Evolutionary conservation across 176 grass and related monocot species (phyloP).

Genomic region (Rhynchospora tenuis): DNA sequence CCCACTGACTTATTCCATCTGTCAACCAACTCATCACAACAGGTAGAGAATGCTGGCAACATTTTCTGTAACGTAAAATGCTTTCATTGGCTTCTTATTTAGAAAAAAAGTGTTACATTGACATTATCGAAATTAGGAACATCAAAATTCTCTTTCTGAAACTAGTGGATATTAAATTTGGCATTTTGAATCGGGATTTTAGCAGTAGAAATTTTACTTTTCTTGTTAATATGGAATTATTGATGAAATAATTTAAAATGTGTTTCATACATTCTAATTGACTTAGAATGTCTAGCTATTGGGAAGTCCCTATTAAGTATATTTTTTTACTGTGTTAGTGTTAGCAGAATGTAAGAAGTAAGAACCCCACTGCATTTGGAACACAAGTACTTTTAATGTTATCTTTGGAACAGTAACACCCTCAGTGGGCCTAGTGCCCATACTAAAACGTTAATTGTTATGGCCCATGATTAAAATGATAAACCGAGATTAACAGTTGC

Average conservation of each 20-base stretch:
- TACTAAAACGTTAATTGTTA: no score
- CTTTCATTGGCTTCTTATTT: neutral
- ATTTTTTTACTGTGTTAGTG: no score
- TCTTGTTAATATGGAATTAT: neutral
- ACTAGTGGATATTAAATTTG: neutral
- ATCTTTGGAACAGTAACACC: no score
- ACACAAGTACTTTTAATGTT: no score
- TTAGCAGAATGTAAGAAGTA: no score
- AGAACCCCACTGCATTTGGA: no score
- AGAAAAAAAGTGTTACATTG: neutral
- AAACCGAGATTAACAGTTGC: no score
- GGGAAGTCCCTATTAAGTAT: no score
- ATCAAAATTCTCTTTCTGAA: neutral
- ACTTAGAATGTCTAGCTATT: neutral
- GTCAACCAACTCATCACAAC: conserved; percentile 48
- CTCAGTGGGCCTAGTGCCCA: no score
- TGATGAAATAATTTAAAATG: no score
- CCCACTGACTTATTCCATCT: conserved; percentile 54
- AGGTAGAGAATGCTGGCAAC: conserved; percentile 50
- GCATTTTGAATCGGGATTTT: neutral
- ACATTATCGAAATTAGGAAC: neutral
- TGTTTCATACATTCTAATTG: neutral
- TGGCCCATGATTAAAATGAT: no score
- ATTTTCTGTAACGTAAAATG: conserved; percentile 33
- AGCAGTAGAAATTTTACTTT: neutral